phyloP scores from a whole-genome alignment of 139 green algal genomes.

The Chlamydomonas sphaeroides region DNA sequence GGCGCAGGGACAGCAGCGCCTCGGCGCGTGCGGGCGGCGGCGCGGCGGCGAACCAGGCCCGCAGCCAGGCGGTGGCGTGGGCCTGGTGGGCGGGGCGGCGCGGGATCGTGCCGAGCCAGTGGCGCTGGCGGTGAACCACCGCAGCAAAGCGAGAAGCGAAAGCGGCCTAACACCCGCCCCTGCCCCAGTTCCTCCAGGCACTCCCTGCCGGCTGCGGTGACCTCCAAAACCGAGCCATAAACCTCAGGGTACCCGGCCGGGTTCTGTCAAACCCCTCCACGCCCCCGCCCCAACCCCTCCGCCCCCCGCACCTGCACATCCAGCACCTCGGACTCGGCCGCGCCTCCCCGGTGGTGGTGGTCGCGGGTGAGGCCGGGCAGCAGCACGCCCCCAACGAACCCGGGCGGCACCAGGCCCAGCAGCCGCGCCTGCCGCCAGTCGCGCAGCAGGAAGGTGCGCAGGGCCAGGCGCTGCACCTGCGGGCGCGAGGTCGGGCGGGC shows the following conservation, averaged over 20 bases:
- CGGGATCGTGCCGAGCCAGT: too few relatives aligned
- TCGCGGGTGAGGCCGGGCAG: slow-evolving; percentile 45
- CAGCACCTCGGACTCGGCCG: neutral
- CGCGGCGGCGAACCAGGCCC: slow-evolving; percentile 13
- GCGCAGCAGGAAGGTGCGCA: slow-evolving; percentile 57
- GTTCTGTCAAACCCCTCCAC: too few relatives aligned
- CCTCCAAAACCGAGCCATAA: too few relatives aligned
- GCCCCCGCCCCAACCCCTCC: too few relatives aligned
- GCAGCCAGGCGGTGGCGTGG: neutral
- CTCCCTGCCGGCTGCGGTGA: too few relatives aligned
- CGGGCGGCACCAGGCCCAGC: slow-evolving; percentile 16
- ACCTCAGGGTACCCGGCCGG: too few relatives aligned
- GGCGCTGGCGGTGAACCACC: too few relatives aligned
- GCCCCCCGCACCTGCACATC: slow-evolving; percentile 28
- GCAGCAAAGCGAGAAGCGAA: too few relatives aligned
- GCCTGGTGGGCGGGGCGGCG: too few relatives aligned
- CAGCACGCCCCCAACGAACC: slow-evolving; percentile 45
- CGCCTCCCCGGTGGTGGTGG: slow-evolving; percentile 46
- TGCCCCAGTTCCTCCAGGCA: too few relatives aligned
- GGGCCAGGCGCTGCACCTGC: slow-evolving; percentile 48
- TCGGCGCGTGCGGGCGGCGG: neutral
- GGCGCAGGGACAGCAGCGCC: slow-evolving; percentile 5
- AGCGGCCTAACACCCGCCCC: too few relatives aligned
- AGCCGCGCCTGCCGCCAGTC: slow-evolving; percentile 26
- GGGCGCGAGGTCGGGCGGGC: neutral